Conservation (phyloP, 768 basidiomycete genomes). For the Boletus sp. region DNA sequence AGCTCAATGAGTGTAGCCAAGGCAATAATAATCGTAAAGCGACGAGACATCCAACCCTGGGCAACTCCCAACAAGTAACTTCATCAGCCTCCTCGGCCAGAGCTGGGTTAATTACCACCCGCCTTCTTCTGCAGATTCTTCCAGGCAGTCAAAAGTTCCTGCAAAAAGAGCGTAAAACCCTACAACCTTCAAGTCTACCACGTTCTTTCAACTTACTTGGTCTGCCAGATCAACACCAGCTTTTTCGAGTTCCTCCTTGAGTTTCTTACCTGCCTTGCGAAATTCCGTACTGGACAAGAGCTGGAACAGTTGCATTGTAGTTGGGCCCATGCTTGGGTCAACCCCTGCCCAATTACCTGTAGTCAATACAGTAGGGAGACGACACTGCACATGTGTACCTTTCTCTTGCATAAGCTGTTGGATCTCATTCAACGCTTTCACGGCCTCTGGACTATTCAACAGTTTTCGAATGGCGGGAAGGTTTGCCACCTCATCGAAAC, state of each 20-base stretch:
- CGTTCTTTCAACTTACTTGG: slow-evolving; percentile 38
- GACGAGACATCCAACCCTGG: neutral
- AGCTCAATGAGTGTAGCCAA: neutral
- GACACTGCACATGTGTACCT: slow-evolving; percentile 32
- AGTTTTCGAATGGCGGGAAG: slow-evolving; percentile 48
- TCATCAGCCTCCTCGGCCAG: neutral
- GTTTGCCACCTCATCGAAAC: slow-evolving; percentile 39
- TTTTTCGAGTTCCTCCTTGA: slow-evolving; percentile 50
- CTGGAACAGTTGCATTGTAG: slow-evolving; percentile 51
- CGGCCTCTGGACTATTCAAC: slow-evolving; percentile 45
- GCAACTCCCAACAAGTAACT: neutral
- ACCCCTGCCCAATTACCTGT: slow-evolving; percentile 37
- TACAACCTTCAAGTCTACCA: neutral
- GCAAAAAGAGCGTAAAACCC: neutral
- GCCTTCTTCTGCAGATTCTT: slow-evolving; percentile 33
- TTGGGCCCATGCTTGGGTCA: slow-evolving; percentile 45
- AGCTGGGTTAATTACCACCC: slow-evolving; percentile 13
- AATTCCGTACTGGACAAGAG: slow-evolving; percentile 53
- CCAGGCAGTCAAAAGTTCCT: slow-evolving; percentile 47
- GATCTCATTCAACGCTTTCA: slow-evolving; percentile 43
- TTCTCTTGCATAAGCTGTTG: slow-evolving; percentile 47
- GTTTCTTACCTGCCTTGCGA: slow-evolving; percentile 41
- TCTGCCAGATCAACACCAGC: slow-evolving; percentile 59
- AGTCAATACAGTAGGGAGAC: neutral
- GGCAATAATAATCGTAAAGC: neutral